Base-by-base conservation (phyloP, 495 filamentous ascomycete genomes). In the Penicillium arizonense region DNA sequence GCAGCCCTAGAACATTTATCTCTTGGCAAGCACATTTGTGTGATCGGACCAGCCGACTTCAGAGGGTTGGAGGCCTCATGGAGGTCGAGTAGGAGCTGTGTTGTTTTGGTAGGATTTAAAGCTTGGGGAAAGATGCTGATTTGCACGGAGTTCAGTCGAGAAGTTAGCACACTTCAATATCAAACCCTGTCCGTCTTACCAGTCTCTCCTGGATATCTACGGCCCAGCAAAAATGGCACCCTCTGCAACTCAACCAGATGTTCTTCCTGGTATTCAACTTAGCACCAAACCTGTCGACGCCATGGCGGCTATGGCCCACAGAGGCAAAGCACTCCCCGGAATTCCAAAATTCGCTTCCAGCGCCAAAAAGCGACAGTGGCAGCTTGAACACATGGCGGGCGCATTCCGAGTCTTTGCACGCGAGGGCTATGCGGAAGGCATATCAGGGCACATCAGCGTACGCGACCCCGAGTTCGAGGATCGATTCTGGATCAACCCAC, bases 321-420 rank as follows among this genome's bases (percentile, higher is more conserved):
- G 45, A 20, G 46, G 53, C 28, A 55, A 47, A 35, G 35, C 24
- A 13, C 45, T 39, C 6, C 45, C 55, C 68, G 76, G 76, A 5
- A 79, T 79, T 32, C 77, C 77, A 1, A 69, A 57, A 1, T 80
- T 78, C 64, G 56, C 67, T 6, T 62, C 61, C 26, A 59, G 66
- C 44, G 60, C 44, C 0, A 70, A 69, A 23, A 63, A 63, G 44
- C 64, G 75, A 13, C 68, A 68, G 37, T 80, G 78, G 69, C 74
- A 72, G 39, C 69, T 83, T 12, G 61, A 70, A 18, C 79, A 84
- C 64, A 83, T 69, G 62, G 62, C 66, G 14, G 63, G 47, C 23
- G 62, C 65, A 3, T 69, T 69, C 39, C 58, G 65, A 7, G 38
- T 59, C 20, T 69, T 61, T 24, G 57, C 63, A 2, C 55, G 63